phyloP scores from a whole-genome alignment of 768 basidiomycete species.

The Boletus speciosus region DNA sequence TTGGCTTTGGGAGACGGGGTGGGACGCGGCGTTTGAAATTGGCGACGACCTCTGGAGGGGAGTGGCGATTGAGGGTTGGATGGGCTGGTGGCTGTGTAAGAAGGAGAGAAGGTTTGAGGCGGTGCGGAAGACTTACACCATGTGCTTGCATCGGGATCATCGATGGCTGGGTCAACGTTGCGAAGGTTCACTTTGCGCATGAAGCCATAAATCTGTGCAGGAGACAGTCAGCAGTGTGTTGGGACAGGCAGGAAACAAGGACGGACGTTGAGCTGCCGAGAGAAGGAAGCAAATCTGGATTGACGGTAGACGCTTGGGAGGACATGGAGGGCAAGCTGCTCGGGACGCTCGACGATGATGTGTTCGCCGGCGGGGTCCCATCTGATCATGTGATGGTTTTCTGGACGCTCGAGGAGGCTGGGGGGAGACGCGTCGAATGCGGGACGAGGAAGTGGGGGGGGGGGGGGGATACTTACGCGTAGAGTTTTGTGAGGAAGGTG shows the following conservation, averaged over 20 bases:
- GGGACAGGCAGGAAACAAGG: slow-evolving; percentile 30
- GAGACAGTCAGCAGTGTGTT: slow-evolving; percentile 20
- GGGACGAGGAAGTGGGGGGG: not conserved
- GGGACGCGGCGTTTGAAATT: slow-evolving; percentile 96
- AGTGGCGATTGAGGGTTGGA: slow-evolving; percentile 87
- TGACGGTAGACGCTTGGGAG: slow-evolving; percentile 93
- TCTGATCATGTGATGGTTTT: slow-evolving; percentile 96
- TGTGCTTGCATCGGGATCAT: slow-evolving; percentile 93
- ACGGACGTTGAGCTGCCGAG: slow-evolving; percentile 92
- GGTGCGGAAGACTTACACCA: slow-evolving; percentile 70
- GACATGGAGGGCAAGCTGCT: slow-evolving; percentile 90
- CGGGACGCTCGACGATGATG: slow-evolving; percentile 92
- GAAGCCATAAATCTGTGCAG: slow-evolving; percentile 88
- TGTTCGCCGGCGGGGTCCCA: slow-evolving; percentile 93
- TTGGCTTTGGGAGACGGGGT: slow-evolving; percentile 83
- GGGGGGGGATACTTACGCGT: slow-evolving; percentile 65
- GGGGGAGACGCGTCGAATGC: slow-evolving; percentile 19
- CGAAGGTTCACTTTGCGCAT: slow-evolving; percentile 97
- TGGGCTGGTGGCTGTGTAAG: slow-evolving; percentile 56
- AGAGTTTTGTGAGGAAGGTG: slow-evolving; percentile 96
- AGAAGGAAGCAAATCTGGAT: slow-evolving; percentile 96
- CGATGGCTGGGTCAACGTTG: slow-evolving; percentile 91
- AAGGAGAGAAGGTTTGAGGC: slow-evolving; percentile 11
- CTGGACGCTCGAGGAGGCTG: slow-evolving; percentile 84
- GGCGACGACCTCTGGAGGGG: slow-evolving; percentile 84